Base-by-base conservation (phyloP, 2,329 filamentous ascomycete genomes). In the Helotiales sp. region DNA sequence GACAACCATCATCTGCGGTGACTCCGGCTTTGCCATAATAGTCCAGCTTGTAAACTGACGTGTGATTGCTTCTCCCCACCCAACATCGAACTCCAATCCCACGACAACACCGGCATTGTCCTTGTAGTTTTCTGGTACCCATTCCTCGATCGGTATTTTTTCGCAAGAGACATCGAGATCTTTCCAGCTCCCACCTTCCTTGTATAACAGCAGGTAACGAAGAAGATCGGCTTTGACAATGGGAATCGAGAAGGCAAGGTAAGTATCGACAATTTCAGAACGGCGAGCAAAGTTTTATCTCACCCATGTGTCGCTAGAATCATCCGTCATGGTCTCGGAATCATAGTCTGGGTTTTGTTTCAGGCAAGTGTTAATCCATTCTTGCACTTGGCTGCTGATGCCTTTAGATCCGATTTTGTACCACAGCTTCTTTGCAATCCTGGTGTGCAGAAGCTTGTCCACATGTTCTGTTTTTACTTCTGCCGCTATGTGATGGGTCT, bases 161-260 rank as follows among this genome's bases (percentile, higher is more conserved):
- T 72, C 67, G 55, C 71, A 74, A 0, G 69, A 72, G 7, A 74
- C 69, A 55, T 77, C 74, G 12, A 76, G 63, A 46, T 77, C 75
- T 19, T 66, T 72, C 70, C 72, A 77, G 17, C 75, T 64, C 0
- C 75, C 75, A 1, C 75, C 75, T 42, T 76, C 64, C 5, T 69
- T 63, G 52, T 71, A 71, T 0, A 77, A 61, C 22, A 77, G 64
- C 4, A 77, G 60, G 51, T 77, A 76, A 5, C 75, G 73, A 5
- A 77, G 66, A 12, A 77, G 66, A 58, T 77, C 75, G 4, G 74
- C 75, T 56, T 71, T 70, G n/a, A 76, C 61, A 38, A 77, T 76
- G 0, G 73, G 70, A 9, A 75, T 64, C 2, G 63, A 59, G 13
- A 77, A 61, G 0, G 63, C 58, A 25, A 69, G 63, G 57, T 71